Evolutionary conservation across 768 basidiomycete species (phyloP), one percentile per base, ranked within the genome.

Genomic region (Mycena venus): DNA sequence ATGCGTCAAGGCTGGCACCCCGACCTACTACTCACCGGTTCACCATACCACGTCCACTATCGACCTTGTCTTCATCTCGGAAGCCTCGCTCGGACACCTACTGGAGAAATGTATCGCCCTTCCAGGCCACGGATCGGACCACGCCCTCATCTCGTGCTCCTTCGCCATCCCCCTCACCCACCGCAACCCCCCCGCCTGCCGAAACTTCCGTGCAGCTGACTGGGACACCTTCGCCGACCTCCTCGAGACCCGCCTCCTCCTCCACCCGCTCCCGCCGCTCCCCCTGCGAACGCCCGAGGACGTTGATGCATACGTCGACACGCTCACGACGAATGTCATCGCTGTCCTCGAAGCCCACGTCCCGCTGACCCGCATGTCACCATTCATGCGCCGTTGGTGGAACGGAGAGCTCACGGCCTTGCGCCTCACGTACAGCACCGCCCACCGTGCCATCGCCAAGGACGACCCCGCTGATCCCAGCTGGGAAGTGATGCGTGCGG

Each of bases 1-100:
- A 19, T 60, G 58, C 19, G n/a, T 60, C 34, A 60, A 60, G 36
- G 58, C 58, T 4, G 34, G 58, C 34, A 60, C 58, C 34, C 32
- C 58, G 11, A 62, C 42, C 61, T 62, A 25, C 40, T 29, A 23
- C 38, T 62, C 61, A 6, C 61, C 61, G 9, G 40, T 62, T 40
- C 61, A 62, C 40, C 61, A 62, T 40, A 62, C 61, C 61, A 62
- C 61, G 10, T 62, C 61, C 5, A 62, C 61, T 23, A 62, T 62
- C 25, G 61, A 62, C 29, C 40, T 62, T 3, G 61, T 62, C 11
- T 32, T 62, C 25, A 27, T 44, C 61, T 62, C 40, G 19, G 61
- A 62, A 14, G 25, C 23, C 6, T 8, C 61, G 9, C 40, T 62
- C 2, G 42, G 61, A 10, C 38, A n/a, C 7, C 17, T 62, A 15